A percentile compares a stretch with the other conserved stretches of the same genome.
Evolutionary conservation across 225 moss, liverwort and hornwort species (phyloP).

Genomic region (Thuidium tamariscinum): DNA sequence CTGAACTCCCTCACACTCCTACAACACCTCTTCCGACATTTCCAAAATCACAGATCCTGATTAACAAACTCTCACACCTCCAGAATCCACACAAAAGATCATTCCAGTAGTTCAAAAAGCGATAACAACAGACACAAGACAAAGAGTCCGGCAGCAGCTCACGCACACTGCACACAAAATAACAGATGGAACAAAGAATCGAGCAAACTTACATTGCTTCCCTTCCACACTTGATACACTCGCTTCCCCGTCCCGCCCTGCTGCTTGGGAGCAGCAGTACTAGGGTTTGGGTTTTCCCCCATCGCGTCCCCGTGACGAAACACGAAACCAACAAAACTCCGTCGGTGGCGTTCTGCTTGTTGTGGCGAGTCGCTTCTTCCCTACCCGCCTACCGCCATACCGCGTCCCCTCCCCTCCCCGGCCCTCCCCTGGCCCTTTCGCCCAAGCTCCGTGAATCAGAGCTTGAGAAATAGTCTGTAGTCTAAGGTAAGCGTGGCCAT

Average conservation of each 20-base stretch:
- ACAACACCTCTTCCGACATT: neutral
- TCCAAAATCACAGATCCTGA: neutral
- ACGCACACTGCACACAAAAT: neutral
- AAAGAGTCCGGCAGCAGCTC: neutral
- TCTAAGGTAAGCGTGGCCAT: neutral
- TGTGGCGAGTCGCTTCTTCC: neutral
- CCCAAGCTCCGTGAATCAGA: neutral
- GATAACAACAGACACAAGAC: too few species aligned
- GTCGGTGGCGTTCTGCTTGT: neutral
- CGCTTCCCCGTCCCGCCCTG: constrained; percentile 58
- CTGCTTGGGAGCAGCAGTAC: neutral
- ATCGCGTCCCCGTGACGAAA: neutral
- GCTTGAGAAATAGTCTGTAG: neutral
- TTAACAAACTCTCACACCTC: neutral
- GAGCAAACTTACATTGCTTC: constrained; percentile 67
- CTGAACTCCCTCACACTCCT: neutral
- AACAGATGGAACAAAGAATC: neutral
- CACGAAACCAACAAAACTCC: neutral
- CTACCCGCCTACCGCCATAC: neutral
- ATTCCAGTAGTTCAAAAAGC: neutral
- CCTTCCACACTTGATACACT: constrained; percentile 96
- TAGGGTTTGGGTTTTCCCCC: constrained; percentile 28
- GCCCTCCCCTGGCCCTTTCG: neutral
- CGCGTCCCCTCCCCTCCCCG: neutral
- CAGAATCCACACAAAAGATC: neutral